A percentile compares a stretch with the other conserved stretches of the same genome.
phyloP scores from a whole-genome alignment of 176 grass and related monocot genomes.

The Sorghum bicolor region Sorghum_bicolor_NCBIv3 NC_012872.2:14932001-14932500 shows the following conservation, averaged over 20 bases:
- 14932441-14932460: slow-evolving; percentile 1
- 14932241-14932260: background rate
- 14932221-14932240: background rate
- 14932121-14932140: too few relatives aligned
- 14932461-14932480: slow-evolving; percentile 5
- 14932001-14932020: too few relatives aligned
- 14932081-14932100: too few relatives aligned
- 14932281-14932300: background rate
- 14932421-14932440: background rate
- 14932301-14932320: background rate
- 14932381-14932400: background rate
- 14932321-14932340: background rate
- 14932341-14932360: background rate
- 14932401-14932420: background rate
- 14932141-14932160: too few relatives aligned
- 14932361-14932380: background rate
- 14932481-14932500: background rate
- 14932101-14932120: too few relatives aligned
- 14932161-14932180: background rate
- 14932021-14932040: too few relatives aligned
- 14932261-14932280: background rate
- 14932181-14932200: background rate
- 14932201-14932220: background rate
- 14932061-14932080: too few relatives aligned
- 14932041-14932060: too few relatives aligned